Conservation (phyloP, 2,329 filamentous ascomycete genomes). For the Ophiocordyceps polyrhachis-furcata region DNA sequence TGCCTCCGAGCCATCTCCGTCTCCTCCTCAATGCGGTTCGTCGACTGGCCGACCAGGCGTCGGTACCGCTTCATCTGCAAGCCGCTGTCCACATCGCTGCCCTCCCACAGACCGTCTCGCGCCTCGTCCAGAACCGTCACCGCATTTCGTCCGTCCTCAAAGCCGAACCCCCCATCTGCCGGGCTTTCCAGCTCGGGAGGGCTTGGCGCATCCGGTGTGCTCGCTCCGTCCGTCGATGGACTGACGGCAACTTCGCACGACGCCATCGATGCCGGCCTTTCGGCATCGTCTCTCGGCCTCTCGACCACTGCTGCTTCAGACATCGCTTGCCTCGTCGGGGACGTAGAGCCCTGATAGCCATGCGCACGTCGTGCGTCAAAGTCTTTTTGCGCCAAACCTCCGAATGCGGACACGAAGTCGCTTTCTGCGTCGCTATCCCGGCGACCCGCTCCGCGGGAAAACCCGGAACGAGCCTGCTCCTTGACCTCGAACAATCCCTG, state of each 20-base stretch:
- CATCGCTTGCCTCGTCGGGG: background rate
- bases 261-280: constrained; percentile 3
- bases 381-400: constrained; percentile 16
- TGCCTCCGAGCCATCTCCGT: constrained; percentile 3
- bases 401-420: constrained; percentile 15
- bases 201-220: constrained; percentile 14
- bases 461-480: constrained; percentile 7
- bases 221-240: constrained; percentile 17
- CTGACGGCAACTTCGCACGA: constrained; percentile 19
- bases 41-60: constrained; percentile 15
- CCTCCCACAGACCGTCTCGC: constrained; percentile 12
- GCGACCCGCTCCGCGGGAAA: constrained; percentile 5
- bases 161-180: constrained; percentile 9
- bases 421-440: constrained; percentile 8
- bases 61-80: constrained; percentile 18
- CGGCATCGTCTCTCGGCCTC: background rate
- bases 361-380: constrained; percentile 10
- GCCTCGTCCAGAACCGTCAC: constrained; percentile 6
- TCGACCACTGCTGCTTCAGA: background rate
- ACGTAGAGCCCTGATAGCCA: constrained; percentile 4
- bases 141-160: constrained; percentile 6
- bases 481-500: constrained; percentile 9
- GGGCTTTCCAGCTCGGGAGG: constrained; percentile 18
- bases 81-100: constrained; percentile 13
- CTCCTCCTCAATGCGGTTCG: constrained; percentile 19